These are phyloP conservation scores for Lasiodiplodia sp. DNA, from an alignment of 2,329 filamentous ascomycete genomes.

Conservation along the genomic window DNA sequence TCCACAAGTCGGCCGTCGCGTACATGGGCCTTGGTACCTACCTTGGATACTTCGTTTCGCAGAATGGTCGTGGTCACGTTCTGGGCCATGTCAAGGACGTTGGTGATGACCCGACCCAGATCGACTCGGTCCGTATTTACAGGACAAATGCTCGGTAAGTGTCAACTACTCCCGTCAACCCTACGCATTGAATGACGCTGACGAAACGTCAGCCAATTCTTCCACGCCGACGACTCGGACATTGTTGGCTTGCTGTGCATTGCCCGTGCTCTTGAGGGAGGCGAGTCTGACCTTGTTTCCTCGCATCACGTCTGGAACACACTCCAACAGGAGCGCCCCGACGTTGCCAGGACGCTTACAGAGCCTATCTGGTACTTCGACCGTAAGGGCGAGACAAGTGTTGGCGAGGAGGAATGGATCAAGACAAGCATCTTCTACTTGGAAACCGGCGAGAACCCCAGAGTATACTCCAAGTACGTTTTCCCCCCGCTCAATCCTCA, in stretches of 20 bases:
- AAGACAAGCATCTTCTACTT: constrained; percentile 77
- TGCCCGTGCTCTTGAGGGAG: constrained; percentile 78
- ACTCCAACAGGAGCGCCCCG: constrained; percentile 76
- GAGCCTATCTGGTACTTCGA: constrained; percentile 91
- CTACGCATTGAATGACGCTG: not conserved
- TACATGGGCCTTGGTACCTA: constrained; percentile 89
- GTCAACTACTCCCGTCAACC: not conserved
- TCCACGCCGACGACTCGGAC: constrained; percentile 84
- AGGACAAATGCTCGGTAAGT: constrained; percentile 75
- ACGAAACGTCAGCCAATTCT: constrained; percentile 68
- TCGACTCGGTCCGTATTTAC: constrained; percentile 89
- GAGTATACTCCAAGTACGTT: constrained; percentile 74
- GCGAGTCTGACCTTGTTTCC: constrained; percentile 82
- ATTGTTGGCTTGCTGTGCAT: constrained; percentile 85
- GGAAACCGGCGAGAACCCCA: constrained; percentile 65
- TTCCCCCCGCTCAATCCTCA: not conserved
- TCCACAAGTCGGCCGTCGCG: constrained; percentile 81
- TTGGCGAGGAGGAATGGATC: constrained; percentile 78
- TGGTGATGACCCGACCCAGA: constrained; percentile 80
- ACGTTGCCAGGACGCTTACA: constrained; percentile 77
- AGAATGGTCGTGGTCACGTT: constrained; percentile 85
- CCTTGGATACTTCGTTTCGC: constrained; percentile 85
- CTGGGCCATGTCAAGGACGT: constrained; percentile 90
- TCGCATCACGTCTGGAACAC: constrained; percentile 84
- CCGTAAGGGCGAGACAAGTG: constrained; percentile 81